Percentiles rank a stretch among this genome's conserved stretches.
Conservation (phyloP, 169 alveolate species). For the Plasmodium cynomolgi region DNA sequence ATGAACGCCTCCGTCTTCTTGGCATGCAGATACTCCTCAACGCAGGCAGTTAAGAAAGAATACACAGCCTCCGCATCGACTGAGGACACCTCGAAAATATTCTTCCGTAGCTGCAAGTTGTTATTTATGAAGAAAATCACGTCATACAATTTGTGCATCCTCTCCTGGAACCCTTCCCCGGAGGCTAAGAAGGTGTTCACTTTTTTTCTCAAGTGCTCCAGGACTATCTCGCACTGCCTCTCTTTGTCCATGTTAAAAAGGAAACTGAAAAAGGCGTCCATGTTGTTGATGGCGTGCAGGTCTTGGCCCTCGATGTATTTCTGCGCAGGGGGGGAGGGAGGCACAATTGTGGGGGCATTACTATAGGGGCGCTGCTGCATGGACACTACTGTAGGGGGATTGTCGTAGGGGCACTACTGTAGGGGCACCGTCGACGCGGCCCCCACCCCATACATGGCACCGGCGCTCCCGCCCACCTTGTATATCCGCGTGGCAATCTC, state of each 20-base stretch:
- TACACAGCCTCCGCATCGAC: constrained; percentile 16
- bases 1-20: constrained; percentile 27
- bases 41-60: constrained; percentile 33
- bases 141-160: constrained; percentile 31
- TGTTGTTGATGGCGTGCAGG: constrained; percentile 26
- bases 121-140: constrained; percentile 32
- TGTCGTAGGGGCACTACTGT: neutral
- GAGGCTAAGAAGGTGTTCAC: constrained; percentile 2
- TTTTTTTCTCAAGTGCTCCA: constrained; percentile 14
- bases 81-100: constrained; percentile 30
- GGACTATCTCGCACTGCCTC: constrained; percentile 38
- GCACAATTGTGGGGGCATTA: neutral
- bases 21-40: constrained; percentile 36
- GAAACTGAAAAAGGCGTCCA: constrained; percentile 56
- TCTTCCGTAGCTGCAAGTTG: constrained; percentile 25
- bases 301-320: constrained; percentile 49
- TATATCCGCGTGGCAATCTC: constrained; percentile 43
- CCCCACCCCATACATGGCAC: neutral
- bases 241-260: constrained; percentile 39
- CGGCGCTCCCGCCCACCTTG: constrained; percentile 13
- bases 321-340: neutral
- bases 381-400: neutral
- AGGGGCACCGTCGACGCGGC: neutral
- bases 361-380: neutral
- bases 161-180: constrained; percentile 31